Evolutionary conservation across 2,329 filamentous ascomycete species (phyloP).

Genomic region (Botrytis galanthina): DNA sequence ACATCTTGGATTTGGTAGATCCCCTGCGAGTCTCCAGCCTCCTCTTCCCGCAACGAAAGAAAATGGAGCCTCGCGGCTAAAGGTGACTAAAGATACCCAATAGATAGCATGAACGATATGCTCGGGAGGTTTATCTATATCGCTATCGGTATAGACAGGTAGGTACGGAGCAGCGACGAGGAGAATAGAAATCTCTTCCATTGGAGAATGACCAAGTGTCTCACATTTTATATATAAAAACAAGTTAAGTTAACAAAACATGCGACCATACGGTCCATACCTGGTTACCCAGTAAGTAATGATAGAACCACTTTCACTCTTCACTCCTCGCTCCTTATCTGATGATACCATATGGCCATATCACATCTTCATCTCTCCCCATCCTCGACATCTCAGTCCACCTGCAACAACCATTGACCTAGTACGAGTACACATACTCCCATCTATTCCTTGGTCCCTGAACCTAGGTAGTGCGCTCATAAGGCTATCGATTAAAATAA

Average conservation of each 20-base stretch:
- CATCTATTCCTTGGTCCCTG: neutral
- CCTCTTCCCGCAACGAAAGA: neutral
- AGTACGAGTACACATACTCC: neutral
- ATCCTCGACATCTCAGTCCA: neutral
- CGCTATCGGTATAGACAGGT: neutral
- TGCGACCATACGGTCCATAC: neutral
- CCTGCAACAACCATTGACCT: neutral
- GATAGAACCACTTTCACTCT: neutral
- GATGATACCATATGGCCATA: neutral
- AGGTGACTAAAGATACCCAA: conserved; percentile 5
- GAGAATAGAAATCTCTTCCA: neutral
- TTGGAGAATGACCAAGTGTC: conserved; percentile 12
- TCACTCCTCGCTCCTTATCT: conserved; percentile 5
- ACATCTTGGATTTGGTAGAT: neutral
- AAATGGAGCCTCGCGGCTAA: conserved; percentile 16
- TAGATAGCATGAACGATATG: neutral
- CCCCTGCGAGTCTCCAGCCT: conserved; percentile 16
- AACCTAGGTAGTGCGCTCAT: neutral
- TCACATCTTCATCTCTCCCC: neutral
- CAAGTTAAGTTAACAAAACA: neutral
- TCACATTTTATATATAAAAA: neutral
- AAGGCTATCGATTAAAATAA: neutral
- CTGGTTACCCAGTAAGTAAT: neutral
- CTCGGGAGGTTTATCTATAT: neutral
- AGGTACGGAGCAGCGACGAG: neutral